These are phyloP conservation scores for Ascochyta rabiei DNA, from an alignment of 2,329 filamentous ascomycete genomes.

Conservation along the genomic window DNA sequence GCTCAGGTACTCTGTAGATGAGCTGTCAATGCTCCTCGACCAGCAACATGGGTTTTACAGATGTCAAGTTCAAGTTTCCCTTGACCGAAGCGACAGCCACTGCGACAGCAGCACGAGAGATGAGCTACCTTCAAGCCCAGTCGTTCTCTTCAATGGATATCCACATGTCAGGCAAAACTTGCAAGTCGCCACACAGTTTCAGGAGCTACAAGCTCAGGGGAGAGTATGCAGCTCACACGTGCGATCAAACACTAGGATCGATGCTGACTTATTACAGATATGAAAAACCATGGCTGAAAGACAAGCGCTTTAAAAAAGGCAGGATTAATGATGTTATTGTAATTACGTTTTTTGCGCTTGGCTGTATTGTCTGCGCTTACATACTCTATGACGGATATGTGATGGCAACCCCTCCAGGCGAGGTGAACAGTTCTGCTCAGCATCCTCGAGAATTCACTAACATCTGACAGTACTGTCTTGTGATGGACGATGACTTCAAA, in stretches of 20 bases:
- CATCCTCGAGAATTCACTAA: not conserved
- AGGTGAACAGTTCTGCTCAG: not conserved
- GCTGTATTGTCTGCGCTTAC: not conserved
- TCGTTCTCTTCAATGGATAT: not conserved
- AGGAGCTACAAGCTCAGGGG: not conserved
- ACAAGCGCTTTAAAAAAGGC: not conserved
- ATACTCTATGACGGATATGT: not conserved
- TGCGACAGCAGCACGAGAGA: not conserved
- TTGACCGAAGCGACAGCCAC: not conserved
- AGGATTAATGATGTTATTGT: not conserved
- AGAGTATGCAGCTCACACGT: not conserved
- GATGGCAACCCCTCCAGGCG: not conserved
- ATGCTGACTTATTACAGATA: not conserved
- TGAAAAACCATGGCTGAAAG: conserved; percentile 1
- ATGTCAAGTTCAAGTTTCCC: not conserved
- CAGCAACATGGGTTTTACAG: not conserved
- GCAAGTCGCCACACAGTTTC: not conserved
- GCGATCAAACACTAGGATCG: too few species aligned
- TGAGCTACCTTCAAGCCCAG: not conserved
- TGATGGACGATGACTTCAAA: conserved; percentile 1
- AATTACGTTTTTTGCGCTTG: not conserved
- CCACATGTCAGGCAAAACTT: not conserved
- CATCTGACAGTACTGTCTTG: not conserved
- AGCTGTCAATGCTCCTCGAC: not conserved
- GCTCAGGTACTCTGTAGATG: too few species aligned